Percentiles rank a stretch among this genome's conserved stretches.
Conservation (phyloP, 23 red algal genomes). For the Gracilaria gracilis region DNA sequence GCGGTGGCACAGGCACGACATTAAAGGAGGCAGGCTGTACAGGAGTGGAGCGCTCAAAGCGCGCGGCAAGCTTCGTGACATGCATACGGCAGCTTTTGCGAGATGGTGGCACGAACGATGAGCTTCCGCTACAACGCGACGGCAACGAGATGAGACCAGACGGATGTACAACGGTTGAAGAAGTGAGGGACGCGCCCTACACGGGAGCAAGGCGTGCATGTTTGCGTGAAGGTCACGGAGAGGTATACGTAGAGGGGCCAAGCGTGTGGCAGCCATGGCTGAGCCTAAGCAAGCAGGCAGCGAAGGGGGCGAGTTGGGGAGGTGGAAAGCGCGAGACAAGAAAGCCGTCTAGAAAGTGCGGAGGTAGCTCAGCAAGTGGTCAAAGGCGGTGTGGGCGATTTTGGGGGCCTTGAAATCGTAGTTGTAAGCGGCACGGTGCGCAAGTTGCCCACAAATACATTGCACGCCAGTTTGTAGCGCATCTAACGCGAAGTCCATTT, state of each 20-base stretch:
- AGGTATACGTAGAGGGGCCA: constrained; percentile 19
- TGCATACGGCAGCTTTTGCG: constrained; percentile 34
- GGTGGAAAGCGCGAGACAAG: not conserved
- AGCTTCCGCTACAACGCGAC: not conserved
- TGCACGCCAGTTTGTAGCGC: constrained; percentile 51
- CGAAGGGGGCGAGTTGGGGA: not conserved
- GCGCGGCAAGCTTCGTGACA: constrained; percentile 46
- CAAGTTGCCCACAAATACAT: constrained; percentile 24
- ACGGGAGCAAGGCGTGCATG: constrained; percentile 34
- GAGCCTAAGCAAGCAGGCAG: constrained; percentile 32
- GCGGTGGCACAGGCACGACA: not conserved
- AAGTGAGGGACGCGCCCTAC: constrained; percentile 21
- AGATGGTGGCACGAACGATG: not conserved
- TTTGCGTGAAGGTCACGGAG: constrained; percentile 26
- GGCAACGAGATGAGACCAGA: not conserved
- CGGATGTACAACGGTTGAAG: constrained; percentile 31
- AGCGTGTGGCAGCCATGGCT: constrained; percentile 16
- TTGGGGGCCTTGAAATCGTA: not conserved
- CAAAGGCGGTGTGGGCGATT: constrained; percentile 2
- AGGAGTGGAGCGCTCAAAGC: constrained; percentile 41
- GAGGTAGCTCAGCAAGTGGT: constrained; percentile 8
- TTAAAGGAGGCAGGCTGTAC: not conserved
- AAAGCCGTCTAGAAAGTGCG: constrained; percentile 22
- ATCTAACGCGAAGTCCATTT: constrained; percentile 52
- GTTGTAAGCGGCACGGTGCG: constrained; percentile 10